phyloP scores from a whole-genome alignment of 768 basidiomycete species.

The Nidula microcarpa region DNA sequence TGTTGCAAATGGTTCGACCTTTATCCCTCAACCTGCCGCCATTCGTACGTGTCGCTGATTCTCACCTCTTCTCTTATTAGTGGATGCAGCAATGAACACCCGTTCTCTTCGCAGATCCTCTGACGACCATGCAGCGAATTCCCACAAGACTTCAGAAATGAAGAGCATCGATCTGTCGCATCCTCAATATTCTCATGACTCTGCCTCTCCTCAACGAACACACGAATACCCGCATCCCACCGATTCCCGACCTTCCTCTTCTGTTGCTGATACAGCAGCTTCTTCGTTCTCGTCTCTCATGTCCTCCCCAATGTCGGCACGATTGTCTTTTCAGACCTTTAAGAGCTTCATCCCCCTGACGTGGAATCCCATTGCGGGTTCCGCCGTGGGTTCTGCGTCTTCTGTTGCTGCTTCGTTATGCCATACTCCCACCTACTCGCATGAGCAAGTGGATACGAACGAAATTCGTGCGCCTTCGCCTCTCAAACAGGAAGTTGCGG shows the following conservation, averaged over 20 bases:
- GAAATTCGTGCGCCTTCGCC: no score
- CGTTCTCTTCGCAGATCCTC: constrained; percentile 37
- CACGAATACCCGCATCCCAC: constrained; percentile 3
- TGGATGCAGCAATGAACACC: constrained; percentile 30
- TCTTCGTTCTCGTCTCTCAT: constrained; percentile 45
- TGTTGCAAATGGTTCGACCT: constrained; percentile 58
- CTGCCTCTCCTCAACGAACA: background rate
- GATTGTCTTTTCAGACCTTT: constrained; percentile 56
- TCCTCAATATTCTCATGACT: background rate
- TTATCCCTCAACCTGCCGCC: constrained; percentile 46
- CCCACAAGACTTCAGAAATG: constrained; percentile 29
- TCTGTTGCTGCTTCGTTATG: constrained; percentile 6
- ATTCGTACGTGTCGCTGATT: constrained; percentile 63
- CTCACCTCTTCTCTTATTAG: constrained; percentile 24
- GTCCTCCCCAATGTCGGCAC: constrained; percentile 48
- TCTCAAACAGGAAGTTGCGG: background rate
- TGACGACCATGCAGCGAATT: constrained; percentile 20
- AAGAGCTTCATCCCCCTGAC: constrained; percentile 58
- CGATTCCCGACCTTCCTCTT: constrained; percentile 4
- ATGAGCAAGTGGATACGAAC: background rate
- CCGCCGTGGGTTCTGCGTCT: constrained; percentile 16
- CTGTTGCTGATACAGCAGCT: constrained; percentile 4
- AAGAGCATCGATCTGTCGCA: constrained; percentile 30
- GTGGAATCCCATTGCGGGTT: constrained; percentile 33
- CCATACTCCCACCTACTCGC: background rate